Conservation (phyloP, 345 rosid genomes). For the Eucalyptus sideroxylon region DNA sequence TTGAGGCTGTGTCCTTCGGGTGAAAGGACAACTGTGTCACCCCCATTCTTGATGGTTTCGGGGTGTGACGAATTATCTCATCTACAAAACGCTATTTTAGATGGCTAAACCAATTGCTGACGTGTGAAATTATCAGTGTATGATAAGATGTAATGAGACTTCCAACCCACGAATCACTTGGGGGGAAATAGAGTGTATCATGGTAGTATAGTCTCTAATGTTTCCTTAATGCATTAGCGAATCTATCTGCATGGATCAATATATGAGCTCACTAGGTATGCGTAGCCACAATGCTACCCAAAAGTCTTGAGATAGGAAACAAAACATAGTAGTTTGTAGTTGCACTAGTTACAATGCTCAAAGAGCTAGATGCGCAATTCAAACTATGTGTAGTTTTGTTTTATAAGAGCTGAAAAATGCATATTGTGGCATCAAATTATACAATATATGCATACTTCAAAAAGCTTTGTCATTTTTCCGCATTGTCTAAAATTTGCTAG, state of each 20-base stretch:
- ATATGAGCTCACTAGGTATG: background rate
- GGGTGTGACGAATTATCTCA: background rate
- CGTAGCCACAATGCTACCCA: background rate
- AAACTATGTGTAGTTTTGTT: background rate
- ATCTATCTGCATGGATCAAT: background rate
- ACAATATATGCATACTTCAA: background rate
- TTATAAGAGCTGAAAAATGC: background rate
- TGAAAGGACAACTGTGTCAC: too few relatives aligned
- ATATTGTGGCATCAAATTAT: background rate
- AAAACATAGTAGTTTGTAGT: background rate
- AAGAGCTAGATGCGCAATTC: background rate
- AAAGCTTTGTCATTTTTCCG: background rate
- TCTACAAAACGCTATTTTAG: background rate
- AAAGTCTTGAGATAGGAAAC: background rate
- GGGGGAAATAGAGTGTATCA: background rate
- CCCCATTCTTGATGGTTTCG: too few relatives aligned
- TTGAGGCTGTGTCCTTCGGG: accelerated
- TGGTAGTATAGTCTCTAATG: background rate
- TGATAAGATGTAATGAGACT: too few relatives aligned
- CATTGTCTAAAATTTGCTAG: background rate
- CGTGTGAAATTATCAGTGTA: background rate
- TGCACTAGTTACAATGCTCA: background rate
- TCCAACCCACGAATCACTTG: too few relatives aligned
- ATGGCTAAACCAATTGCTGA: background rate
- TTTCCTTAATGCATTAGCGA: background rate